Base-by-base conservation (phyloP, 495 filamentous ascomycete genomes). In the Durotheca rogersii region DNA sequence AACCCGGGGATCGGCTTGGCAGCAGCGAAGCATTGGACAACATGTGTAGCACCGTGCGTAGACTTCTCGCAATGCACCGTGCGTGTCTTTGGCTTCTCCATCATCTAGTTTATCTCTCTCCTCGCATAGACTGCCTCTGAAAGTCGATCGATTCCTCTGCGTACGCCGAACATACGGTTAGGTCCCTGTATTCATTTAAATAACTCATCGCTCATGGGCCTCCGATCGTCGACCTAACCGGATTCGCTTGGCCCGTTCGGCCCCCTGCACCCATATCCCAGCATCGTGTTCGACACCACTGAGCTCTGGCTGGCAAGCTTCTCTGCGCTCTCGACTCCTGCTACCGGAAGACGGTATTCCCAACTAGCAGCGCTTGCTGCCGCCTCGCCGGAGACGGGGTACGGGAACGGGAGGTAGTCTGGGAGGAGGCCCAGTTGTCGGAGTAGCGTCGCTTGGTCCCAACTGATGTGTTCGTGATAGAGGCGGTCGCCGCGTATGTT, bases 371-470 rank as follows among this genome's bases (percentile, higher is more conserved):
- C 76, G 0, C 61, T 46, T 0, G 44, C 66, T 0, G 74, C 66
- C 4, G 43, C 18, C n/a, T 50, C 43, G 3, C 73, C 77, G 34
- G 64, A 67, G 0, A 76, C 67, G 0, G 72, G 44, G 57, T 83
- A 81, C 6, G 81, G 80, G 41, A 78, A 85, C 1, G 77, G 74
- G 4, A 73, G 58, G 67, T 79, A 66, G 73, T 85, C 55, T 60
- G 84, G 75, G 29, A 95, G 61, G 36, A 94, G 62, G 0, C 89
- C 89, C 0, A 89, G 68, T 67, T 95, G 90, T 14, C 85, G 77
- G 0, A 96, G 68, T 2, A 92, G 85, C 11, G 80, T 84, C 1
- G 86, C 88, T 64, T 95, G 89, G 60, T 95, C 90, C 89, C 89
- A 96, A 54, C 87, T 85, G 12, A 91, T 83, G 57, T 92, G 85